These are phyloP conservation scores for Achaetomium macrosporum DNA, from an alignment of 2,329 filamentous ascomycete species.

Conservation along the genomic window DNA sequence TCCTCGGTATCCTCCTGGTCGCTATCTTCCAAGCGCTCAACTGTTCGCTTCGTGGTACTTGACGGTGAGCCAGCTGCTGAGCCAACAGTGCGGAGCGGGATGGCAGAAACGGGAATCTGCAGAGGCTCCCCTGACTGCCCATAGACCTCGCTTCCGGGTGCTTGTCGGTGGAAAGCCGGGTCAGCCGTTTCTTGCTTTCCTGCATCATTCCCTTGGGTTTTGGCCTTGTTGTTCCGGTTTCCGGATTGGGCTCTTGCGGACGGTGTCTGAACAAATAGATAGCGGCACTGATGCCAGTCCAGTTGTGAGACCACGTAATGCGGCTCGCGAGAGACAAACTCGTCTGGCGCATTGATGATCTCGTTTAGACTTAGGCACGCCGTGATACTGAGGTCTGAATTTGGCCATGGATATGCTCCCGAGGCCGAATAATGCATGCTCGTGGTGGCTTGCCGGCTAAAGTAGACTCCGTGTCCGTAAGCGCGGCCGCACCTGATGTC, in stretches of 20 bases:
- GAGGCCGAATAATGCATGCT: slow-evolving; percentile 47
- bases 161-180: slow-evolving; percentile 16
- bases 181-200: neutral
- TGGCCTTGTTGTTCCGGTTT: neutral
- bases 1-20: slow-evolving; percentile 40
- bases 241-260: neutral
- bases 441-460: slow-evolving; percentile 54
- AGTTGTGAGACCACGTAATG: slow-evolving; percentile 68
- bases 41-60: slow-evolving; percentile 8
- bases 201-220: neutral
- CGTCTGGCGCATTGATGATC: slow-evolving; percentile 65
- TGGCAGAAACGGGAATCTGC: slow-evolving; percentile 31
- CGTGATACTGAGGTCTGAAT: slow-evolving; percentile 56
- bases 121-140: slow-evolving; percentile 15
- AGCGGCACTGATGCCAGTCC: slow-evolving; percentile 87
- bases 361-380: slow-evolving; percentile 72
- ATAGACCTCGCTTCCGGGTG: slow-evolving; percentile 11
- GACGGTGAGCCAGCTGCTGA: neutral
- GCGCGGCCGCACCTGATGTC: slow-evolving; percentile 58
- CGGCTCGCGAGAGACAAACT: slow-evolving; percentile 52
- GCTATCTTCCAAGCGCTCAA: slow-evolving; percentile 34
- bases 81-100: slow-evolving; percentile 23
- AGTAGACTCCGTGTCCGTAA: slow-evolving; percentile 76
- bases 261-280: slow-evolving; percentile 56
- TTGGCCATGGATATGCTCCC: slow-evolving; percentile 42